Conservation (phyloP, 2,329 filamentous ascomycete species). For the Phaeosphaeriaceae sp. region DNA sequence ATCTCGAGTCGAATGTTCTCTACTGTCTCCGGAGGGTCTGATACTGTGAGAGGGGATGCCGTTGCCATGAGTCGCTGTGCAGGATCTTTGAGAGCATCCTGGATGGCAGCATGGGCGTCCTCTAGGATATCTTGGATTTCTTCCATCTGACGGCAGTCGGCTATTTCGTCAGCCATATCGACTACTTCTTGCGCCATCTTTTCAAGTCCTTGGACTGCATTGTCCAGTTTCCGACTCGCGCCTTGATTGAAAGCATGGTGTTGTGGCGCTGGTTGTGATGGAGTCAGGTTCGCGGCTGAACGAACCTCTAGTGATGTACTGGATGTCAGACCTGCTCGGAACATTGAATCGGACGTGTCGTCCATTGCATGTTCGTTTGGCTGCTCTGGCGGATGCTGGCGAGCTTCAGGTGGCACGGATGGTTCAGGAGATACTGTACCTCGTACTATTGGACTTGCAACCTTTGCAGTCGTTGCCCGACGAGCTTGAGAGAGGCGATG, state of each 20-base stretch:
- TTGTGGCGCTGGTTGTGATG: conserved; percentile 28
- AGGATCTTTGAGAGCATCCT: conserved; percentile 36
- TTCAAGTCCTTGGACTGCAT: conserved; percentile 51
- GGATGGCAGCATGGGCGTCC: conserved; percentile 46
- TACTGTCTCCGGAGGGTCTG: conserved; percentile 10
- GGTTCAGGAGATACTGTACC: conserved; percentile 1
- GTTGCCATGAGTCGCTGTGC: conserved; percentile 27
- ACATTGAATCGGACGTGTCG: conserved; percentile 25
- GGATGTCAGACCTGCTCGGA: conserved; percentile 10
- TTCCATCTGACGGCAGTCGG: conserved; percentile 40
- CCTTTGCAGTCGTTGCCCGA: conserved; percentile 13
- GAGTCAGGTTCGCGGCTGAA: conserved; percentile 28
- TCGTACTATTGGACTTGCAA: conserved; percentile 7
- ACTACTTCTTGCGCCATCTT: conserved; percentile 54
- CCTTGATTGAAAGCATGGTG: conserved; percentile 28
- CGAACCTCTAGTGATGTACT: conserved; percentile 21
- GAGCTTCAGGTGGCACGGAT: conserved; percentile 15
- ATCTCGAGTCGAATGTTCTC: neutral
- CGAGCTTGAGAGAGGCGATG: conserved; percentile 21
- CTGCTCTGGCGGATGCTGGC: conserved; percentile 15
- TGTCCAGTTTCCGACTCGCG: conserved; percentile 28
- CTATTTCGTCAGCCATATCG: conserved; percentile 44
- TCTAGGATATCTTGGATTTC: conserved; percentile 52
- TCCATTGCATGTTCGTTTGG: conserved; percentile 5
- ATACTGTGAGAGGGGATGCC: conserved; percentile 28